Conservation (phyloP, 345 rosid species). For the Acer negundo region DNA sequence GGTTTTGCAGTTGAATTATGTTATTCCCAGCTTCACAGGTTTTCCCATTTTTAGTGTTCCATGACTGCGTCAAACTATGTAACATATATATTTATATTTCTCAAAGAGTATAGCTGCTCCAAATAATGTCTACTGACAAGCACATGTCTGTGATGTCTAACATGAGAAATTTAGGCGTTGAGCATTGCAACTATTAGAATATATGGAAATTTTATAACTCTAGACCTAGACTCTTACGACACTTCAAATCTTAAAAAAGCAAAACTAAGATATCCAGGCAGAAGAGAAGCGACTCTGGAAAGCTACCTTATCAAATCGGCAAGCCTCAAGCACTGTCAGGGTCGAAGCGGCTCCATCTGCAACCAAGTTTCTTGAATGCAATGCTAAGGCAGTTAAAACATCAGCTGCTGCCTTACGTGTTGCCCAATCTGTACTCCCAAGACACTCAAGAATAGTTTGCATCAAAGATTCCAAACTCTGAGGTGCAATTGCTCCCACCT, state of each 20-base stretch:
- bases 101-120: background rate
- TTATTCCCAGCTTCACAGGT: background rate
- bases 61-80: background rate
- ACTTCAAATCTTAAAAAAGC: background rate
- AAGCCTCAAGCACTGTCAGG: slow-evolving; percentile 67
- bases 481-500: slow-evolving; percentile 93
- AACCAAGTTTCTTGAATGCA: slow-evolving; percentile 74
- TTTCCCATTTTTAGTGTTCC: background rate
- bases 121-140: background rate
- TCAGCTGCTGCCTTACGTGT: slow-evolving; percentile 98
- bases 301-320: slow-evolving; percentile 94
- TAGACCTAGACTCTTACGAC: background rate
- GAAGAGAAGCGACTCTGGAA: background rate
- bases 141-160: background rate
- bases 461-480: slow-evolving; percentile 77
- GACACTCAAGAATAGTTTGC: slow-evolving; percentile 84
- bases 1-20: background rate
- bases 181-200: background rate
- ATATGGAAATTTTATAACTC: background rate
- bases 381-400: slow-evolving; percentile 68
- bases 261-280: background rate
- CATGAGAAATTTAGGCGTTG: background rate
- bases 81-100: background rate
- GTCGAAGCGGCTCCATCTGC: slow-evolving; percentile 70
- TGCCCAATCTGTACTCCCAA: slow-evolving; percentile 94